Conservation (phyloP, 2,329 filamentous ascomycete genomes). For the Colletotrichum falcatum region DNA sequence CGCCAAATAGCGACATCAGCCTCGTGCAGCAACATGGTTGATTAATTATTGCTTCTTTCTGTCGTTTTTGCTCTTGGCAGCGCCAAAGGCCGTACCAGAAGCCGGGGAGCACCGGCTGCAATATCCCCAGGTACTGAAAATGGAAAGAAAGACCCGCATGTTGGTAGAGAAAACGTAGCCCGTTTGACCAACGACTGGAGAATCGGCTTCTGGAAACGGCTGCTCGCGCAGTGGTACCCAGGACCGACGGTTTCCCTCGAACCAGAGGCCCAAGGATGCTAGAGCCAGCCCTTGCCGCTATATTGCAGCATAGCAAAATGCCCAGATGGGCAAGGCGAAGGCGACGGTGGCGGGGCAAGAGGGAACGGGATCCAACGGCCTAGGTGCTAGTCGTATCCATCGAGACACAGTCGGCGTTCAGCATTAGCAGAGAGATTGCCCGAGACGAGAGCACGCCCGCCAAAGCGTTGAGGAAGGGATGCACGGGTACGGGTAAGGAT, state of each 20-base stretch:
- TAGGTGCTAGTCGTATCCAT: constrained; percentile 19
- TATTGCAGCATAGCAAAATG: constrained; percentile 5
- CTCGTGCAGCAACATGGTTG: not conserved
- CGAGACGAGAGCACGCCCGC: not conserved
- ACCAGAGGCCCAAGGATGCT: constrained; percentile 20
- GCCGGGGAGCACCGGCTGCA: constrained; percentile 20
- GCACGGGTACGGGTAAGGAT: constrained; percentile 4
- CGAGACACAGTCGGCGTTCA: constrained; percentile 18
- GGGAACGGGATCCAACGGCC: constrained; percentile 5
- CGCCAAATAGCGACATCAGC: constrained; percentile 8
- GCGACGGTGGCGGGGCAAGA: not conserved
- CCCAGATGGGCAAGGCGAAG: constrained; percentile 14
- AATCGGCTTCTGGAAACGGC: constrained; percentile 14
- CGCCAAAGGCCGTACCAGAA: constrained; percentile 19
- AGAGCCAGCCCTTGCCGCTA: constrained; percentile 11
- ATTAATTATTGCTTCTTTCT: constrained; percentile 17
- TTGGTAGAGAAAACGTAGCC: not conserved
- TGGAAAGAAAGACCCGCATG: constrained; percentile 12
- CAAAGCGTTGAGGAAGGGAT: not conserved
- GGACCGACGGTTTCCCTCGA: constrained; percentile 5
- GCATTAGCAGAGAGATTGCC: constrained; percentile 29
- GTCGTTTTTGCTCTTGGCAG: constrained; percentile 27
- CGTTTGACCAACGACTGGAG: not conserved
- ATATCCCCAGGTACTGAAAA: constrained; percentile 13
- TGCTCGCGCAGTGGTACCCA: constrained; percentile 6